Conservation (phyloP, 1,284 basidiomycete genomes). For the Golubevia pallescens region DNA sequence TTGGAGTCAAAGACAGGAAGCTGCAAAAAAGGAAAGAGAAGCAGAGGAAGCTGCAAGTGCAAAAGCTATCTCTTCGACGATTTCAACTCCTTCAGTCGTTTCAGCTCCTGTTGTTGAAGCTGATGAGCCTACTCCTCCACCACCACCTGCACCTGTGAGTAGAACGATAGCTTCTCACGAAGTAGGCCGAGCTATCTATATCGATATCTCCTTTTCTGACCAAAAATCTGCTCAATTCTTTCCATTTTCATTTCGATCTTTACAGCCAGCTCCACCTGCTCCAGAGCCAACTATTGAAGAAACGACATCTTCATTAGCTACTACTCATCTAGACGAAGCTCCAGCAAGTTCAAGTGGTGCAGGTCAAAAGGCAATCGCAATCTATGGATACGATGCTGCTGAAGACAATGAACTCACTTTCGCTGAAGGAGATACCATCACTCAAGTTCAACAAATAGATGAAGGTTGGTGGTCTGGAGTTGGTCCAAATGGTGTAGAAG, state of each 20-base stretch:
- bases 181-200: conserved; percentile 8
- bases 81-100: conserved; percentile 18
- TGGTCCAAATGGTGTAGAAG: conserved; percentile 39
- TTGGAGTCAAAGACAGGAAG: conserved; percentile 61
- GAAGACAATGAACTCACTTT: conserved; percentile 55
- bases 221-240: conserved; percentile 36
- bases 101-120: conserved; percentile 5
- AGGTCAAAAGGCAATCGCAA: background rate
- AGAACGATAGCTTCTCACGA: conserved; percentile 3
- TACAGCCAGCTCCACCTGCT: conserved; percentile 17
- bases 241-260: conserved; percentile 9
- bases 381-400: conserved; percentile 16
- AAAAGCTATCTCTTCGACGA: conserved; percentile 2
- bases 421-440: conserved; percentile 45
- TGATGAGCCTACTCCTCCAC: conserved; percentile 16
- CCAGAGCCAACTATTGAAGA: conserved; percentile 9
- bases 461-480: conserved; percentile 63
- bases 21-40: conserved; percentile 45
- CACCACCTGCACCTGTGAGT: conserved; percentile 23
- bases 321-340: conserved; percentile 21
- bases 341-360: no score
- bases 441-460: conserved; percentile 50
- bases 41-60: conserved; percentile 28
- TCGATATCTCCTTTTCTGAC: conserved; percentile 49
- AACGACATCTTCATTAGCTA: conserved; percentile 11